phyloP scores from a whole-genome alignment of 2,329 filamentous ascomycete genomes.

The Aspergillus japonicus region DNA sequence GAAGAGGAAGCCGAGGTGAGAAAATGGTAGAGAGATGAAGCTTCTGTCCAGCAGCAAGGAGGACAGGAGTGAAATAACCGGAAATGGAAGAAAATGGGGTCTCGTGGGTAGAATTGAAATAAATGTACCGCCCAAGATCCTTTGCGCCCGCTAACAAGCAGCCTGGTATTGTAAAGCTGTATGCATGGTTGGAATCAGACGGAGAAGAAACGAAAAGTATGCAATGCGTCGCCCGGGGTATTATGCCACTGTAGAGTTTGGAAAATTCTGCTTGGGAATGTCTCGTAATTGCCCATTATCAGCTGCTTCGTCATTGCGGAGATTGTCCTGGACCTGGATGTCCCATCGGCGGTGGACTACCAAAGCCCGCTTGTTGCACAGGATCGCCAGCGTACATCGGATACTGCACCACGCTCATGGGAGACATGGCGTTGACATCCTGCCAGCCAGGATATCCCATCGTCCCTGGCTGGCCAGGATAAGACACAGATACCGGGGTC shows the following conservation, averaged over 20 bases:
- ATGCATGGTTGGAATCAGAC: conserved; percentile 22
- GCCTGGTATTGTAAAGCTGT: conserved; percentile 30
- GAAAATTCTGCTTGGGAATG: not conserved
- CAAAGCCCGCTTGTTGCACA: conserved; percentile 26
- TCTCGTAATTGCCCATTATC: conserved; percentile 1
- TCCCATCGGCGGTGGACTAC: conserved; percentile 32
- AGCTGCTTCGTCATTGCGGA: conserved; percentile 21
- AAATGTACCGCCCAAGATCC: conserved; percentile 34
- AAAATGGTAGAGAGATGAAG: not conserved
- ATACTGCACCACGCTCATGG: conserved; percentile 35
- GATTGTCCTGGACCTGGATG: conserved; percentile 29
- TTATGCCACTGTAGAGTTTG: conserved; percentile 12
- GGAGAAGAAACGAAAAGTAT: conserved; percentile 13
- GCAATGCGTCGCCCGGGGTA: conserved; percentile 16
- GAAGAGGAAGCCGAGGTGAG: not conserved
- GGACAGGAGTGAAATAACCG: conserved; percentile 3
- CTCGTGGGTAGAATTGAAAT: conserved; percentile 15
- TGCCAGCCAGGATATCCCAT: conserved; percentile 34
- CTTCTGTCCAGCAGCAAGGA: not conserved
- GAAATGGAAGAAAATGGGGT: conserved; percentile 2
- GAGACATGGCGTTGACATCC: conserved; percentile 29
- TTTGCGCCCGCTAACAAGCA: conserved; percentile 42
- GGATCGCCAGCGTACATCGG: conserved; percentile 32
- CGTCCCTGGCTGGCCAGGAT: conserved; percentile 25
- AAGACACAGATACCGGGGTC: conserved; percentile 31